A percentile compares a stretch with the other conserved stretches of the same genome.
Evolutionary conservation across 371 early-diverging fungal species (phyloP).

Genomic region (Actinomucor elegans): DNA sequence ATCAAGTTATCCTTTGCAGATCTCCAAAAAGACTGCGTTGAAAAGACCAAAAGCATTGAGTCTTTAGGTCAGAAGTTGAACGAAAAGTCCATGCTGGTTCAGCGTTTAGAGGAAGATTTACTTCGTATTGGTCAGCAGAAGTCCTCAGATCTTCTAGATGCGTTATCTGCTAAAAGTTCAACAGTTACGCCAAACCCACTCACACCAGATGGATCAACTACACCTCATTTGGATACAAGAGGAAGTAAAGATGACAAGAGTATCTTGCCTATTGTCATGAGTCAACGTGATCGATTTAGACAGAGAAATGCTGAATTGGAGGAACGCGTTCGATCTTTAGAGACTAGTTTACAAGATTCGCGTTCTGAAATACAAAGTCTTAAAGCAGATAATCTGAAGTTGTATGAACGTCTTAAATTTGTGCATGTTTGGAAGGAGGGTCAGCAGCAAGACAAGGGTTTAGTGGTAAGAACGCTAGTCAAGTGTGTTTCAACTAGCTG

Average conservation of each 20-base stretch:
- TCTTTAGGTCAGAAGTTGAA: constrained; percentile 34
- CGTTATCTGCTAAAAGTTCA: constrained; percentile 18
- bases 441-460: constrained; percentile 21
- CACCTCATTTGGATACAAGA: constrained; percentile 11
- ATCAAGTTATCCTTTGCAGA: constrained; percentile 58
- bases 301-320: constrained; percentile 84
- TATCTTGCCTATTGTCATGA: constrained; percentile 83
- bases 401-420: constrained; percentile 85
- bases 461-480: constrained; percentile 18
- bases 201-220: constrained; percentile 20
- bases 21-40: constrained; percentile 34
- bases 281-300: constrained; percentile 88
- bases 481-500: not conserved
- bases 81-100: constrained; percentile 60
- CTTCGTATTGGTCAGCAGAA: constrained; percentile 45
- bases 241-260: constrained; percentile 45
- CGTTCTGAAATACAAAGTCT: constrained; percentile 63
- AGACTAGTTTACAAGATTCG: constrained; percentile 64
- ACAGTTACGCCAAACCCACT: constrained; percentile 13
- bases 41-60: constrained; percentile 24
- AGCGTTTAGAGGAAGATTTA: constrained; percentile 74
- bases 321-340: constrained; percentile 62
- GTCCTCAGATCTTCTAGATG: constrained; percentile 7
- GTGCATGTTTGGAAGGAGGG: constrained; percentile 57
- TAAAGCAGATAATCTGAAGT: constrained; percentile 79